A percentile compares a stretch with the other conserved stretches of the same genome.
These are phyloP conservation scores for Talaromyces sp. DNA, from an alignment of 2,329 filamentous ascomycete species.

Conservation along the genomic window DNA sequence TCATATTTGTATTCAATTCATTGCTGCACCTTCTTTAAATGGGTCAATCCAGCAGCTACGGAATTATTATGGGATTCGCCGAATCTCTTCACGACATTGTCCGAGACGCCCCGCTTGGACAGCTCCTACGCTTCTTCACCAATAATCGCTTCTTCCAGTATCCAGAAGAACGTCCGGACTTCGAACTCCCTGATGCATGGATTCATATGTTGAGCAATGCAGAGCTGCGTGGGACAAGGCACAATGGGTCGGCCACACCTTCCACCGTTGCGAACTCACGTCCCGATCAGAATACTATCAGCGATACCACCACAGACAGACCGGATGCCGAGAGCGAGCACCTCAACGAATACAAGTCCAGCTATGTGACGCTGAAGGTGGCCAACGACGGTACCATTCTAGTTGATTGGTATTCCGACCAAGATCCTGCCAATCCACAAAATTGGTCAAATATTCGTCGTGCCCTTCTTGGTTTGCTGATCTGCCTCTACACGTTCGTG, in stretches of 20 bases:
- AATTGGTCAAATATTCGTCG: slow-evolving; percentile 21
- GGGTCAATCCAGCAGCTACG: neutral
- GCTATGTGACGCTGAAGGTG: slow-evolving; percentile 21
- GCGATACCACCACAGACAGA: neutral
- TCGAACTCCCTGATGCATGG: slow-evolving; percentile 7
- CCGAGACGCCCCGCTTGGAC: slow-evolving; percentile 33
- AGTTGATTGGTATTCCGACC: slow-evolving; percentile 28
- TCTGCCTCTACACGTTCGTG: slow-evolving; percentile 31
- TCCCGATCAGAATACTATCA: too few relatives aligned
- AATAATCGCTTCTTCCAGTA: slow-evolving; percentile 40
- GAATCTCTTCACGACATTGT: neutral
- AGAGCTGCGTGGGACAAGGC: neutral
- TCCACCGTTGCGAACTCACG: neutral
- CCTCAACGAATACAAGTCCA: neutral
- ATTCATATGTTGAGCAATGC: neutral
- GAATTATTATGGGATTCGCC: neutral
- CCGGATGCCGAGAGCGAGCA: neutral
- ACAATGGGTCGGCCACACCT: neutral
- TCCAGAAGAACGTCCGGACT: slow-evolving; percentile 35
- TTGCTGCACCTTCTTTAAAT: neutral
- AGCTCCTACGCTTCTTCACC: slow-evolving; percentile 40
- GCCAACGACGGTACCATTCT: slow-evolving; percentile 30
- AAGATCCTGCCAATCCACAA: slow-evolving; percentile 21
- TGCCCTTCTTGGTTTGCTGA: slow-evolving; percentile 15
- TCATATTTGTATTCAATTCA: neutral